Base-by-base conservation (phyloP, 164 flowering plant genomes). In the Akebia trifoliata region DNA sequence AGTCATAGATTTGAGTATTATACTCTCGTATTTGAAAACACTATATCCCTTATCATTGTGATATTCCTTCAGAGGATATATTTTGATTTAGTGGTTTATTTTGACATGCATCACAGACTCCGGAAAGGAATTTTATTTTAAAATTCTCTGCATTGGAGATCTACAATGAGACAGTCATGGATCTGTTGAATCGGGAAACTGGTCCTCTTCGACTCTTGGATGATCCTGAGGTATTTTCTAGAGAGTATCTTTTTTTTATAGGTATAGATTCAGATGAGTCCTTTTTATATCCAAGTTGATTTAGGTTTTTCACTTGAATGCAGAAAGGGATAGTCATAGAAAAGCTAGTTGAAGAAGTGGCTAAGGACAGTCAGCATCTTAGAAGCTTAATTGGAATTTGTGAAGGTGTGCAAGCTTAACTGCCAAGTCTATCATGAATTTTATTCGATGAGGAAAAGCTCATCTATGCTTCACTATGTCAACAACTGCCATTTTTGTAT, bases 311-410 rank as follows among this genome's bases (percentile, higher is more conserved):
- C n/a, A 0, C 42, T 29, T 32, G 24, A 37, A 36, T 63, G 67
- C 80, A 84, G 91, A 89, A 81, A 77, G 96, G 96, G 44, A 82
- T 83, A 28, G 68, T 82, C 50, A 85, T 88, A 45, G 93, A 88
- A 61, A 86, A 88, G 66, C 73, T 76, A 24, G 75, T 66, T 52
- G 92, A 85, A 72, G 82, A 76, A 66, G 73, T 78, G 57, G 82
- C 81, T 7, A 76, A 74, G 58, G 84, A 86, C 57, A 49, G 69
- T 51, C 72, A 71, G 54, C 89, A 86, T 64, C 56, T 89, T 43
- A 72, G 67, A 55, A 76, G 78, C 39, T 64, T 88, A 48, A 77
- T 89, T 64, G 66, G 77, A 39, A 71, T 78, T n/a, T 89, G 94
- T 76, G 96, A 89, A 79, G 94, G 94, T 86, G 66, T 2, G 12